Base-by-base conservation (phyloP, 2,329 filamentous ascomycete species). In the Pyrenochaeta sp. region DNA sequence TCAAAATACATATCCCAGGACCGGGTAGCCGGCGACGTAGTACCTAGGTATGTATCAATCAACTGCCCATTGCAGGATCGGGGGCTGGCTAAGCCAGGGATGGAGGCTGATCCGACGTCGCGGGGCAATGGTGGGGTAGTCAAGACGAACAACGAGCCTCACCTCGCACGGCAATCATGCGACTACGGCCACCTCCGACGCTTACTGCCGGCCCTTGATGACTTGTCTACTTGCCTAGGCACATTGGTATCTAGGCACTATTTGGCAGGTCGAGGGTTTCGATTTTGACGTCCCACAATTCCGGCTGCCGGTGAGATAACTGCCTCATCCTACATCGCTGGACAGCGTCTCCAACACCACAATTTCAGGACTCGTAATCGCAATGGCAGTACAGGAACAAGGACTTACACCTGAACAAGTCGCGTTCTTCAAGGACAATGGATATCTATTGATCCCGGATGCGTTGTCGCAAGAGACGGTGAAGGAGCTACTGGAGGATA, bases 401-500 rank as follows among this genome's bases (percentile, higher is more conserved):
- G 87, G 87, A 43, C 87, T 96, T 44, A 87, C 86, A 11, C 72
- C 84, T 29, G 78, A 82, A 21, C 91, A 96, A 67, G 75, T 94
- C 32, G 69, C 81, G 35, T 77, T 80, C 63, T 97, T 95, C 78
- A 71, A 87, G 58, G 77, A 82, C 36, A 89, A 97, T 75, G 94
- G 94, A 74, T 97, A 95, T 75, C 86, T 97, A 48, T 81, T 97
- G 61, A 82, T 99, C 60, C 89, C 89, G 1, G 74, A 87, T 63
- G 92, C 89, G 42, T 83, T 97, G 27, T 79, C 80, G 7, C 78
- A 80, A 0, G 68, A 79, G 1, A 89, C 87, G 13, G 83, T 93
- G 35, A 69, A 80, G 10, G 74, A 81, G 17, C 83, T 96, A 3
- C 82, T 96, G 13, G 70, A 74, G 48, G 90, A 95, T 72, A 94